These are phyloP conservation scores for Saccharomycopsis javanensis DNA, from an alignment of 805 yeast genomes.

Conservation along the genomic window DNA sequence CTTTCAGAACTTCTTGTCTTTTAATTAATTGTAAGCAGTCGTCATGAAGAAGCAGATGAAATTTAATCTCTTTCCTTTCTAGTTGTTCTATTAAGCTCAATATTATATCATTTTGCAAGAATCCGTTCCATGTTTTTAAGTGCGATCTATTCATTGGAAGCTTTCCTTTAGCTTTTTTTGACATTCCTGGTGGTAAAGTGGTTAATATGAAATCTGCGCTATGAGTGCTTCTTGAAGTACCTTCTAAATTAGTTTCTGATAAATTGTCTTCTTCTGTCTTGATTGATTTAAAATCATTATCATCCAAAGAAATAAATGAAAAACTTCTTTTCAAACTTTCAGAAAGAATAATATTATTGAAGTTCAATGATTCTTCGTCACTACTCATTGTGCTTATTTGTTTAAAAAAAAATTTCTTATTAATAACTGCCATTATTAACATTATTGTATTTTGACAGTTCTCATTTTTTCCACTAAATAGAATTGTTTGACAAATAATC, in stretches of 20 bases:
- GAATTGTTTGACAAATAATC: background rate
- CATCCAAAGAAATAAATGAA: background rate
- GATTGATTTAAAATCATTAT: background rate
- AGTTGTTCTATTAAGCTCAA: slow-evolving; percentile 26
- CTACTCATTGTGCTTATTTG: background rate
- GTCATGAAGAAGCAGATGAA: background rate
- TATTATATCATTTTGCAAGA: slow-evolving; percentile 32
- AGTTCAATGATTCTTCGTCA: background rate
- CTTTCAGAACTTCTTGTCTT: background rate
- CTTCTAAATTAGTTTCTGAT: background rate
- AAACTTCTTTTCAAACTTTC: background rate
- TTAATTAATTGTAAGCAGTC: background rate
- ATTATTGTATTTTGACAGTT: background rate
- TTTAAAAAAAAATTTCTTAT: background rate
- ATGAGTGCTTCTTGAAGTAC: slow-evolving; percentile 16
- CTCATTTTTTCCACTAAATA: background rate
- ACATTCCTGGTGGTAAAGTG: slow-evolving; percentile 51
- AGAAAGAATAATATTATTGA: background rate
- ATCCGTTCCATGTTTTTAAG: slow-evolving; percentile 47
- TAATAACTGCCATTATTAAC: background rate
- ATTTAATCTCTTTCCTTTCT: background rate
- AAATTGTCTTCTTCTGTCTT: background rate
- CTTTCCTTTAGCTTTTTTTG: slow-evolving; percentile 44
- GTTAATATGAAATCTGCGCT: slow-evolving; percentile 38
- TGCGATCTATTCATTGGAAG: slow-evolving; percentile 41